Base-by-base conservation (phyloP, 2,329 filamentous ascomycete species). In the Beauveria medogensis region DNA sequence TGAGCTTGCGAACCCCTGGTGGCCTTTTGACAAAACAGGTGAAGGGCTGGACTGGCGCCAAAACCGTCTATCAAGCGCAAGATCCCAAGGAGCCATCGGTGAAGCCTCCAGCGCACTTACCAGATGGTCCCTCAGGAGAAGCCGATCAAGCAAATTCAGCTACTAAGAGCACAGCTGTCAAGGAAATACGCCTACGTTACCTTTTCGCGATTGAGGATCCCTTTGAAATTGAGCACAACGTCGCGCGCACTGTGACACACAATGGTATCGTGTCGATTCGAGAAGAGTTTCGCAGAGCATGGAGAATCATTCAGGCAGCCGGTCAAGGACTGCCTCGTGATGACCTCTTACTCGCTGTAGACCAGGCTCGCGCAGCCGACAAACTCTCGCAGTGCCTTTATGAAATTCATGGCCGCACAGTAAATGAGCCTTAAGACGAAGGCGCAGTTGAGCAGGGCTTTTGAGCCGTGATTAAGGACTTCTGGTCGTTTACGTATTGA, bases 121-220 rank as follows among this genome's bases (percentile, higher is more conserved):
- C 63, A 60, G 46, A 64, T 67, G 22, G 54, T 64, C 7, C 60
- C 63, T 28, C 68, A n/a, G 40, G 40, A 71, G 66, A 64, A 43
- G 24, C 60, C 22, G 48, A 56, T 22, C 55, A 46, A 26, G 41
- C 63, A 18, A 55, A 51, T 3, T 43, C 56, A 10, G 63, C 67
- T 8, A 60, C 67, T 3, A 76, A 74, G 56, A 64, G 70, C 12
- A 69, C 69, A 5, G 78, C 81, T 37, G 68, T 82, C 55, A 90
- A 88, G 66, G 89, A 92, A 68, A 81, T 93, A 16, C 84, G 89
- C 2, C 85, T 92, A 68, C 85, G 91, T 14, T 96, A 91, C 71
- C 81, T 96, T 5, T 89, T 96, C 65, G 90, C 91, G 37, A 92
- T 97, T 63, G 92, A 96, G 70, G 92, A 96, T 71, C 92, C 92